phyloP scores from a whole-genome alignment of 2,329 filamentous ascomycete species.

The Botryotinia globosa region DNA sequence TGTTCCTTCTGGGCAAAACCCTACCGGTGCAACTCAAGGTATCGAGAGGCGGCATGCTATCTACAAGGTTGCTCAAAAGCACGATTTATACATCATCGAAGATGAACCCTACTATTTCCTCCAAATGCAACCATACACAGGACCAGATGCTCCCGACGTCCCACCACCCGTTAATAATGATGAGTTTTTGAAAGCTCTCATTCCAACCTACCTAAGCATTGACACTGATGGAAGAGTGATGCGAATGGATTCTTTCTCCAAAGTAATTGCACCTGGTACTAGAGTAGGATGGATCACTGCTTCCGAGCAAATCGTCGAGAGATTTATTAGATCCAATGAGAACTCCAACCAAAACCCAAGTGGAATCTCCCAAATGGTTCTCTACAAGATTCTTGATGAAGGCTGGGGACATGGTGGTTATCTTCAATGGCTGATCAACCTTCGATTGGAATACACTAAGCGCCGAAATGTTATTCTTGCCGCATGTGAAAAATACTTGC shows the following conservation, averaged over 20 bases:
- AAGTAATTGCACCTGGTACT: slow-evolving; percentile 80
- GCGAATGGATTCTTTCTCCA: slow-evolving; percentile 90
- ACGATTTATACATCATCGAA: slow-evolving; percentile 69
- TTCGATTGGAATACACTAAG: slow-evolving; percentile 77
- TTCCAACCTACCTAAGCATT: slow-evolving; percentile 74
- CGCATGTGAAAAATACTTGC: slow-evolving; percentile 77
- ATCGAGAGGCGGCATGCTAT: slow-evolving; percentile 56
- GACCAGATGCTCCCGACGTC: slow-evolving; percentile 21
- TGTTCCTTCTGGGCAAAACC: slow-evolving; percentile 72
- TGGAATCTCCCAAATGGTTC: slow-evolving; percentile 77
- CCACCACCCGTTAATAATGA: slow-evolving; percentile 58
- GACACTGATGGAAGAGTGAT: slow-evolving; percentile 86
- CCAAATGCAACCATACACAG: slow-evolving; percentile 58
- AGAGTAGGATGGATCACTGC: slow-evolving; percentile 87
- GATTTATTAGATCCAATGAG: slow-evolving; percentile 68
- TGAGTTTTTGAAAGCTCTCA: slow-evolving; percentile 69
- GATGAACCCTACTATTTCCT: slow-evolving; percentile 77
- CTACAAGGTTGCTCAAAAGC: slow-evolving; percentile 66
- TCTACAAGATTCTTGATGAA: slow-evolving; percentile 90
- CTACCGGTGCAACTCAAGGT: slow-evolving; percentile 69
- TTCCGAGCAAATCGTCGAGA: slow-evolving; percentile 78
- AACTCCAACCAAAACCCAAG: slow-evolving; percentile 80
- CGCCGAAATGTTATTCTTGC: slow-evolving; percentile 73
- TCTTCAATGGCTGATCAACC: slow-evolving; percentile 80
- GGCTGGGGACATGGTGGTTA: slow-evolving; percentile 92